phyloP scores from a whole-genome alignment of 2,329 filamentous ascomycete genomes.

The Bipolaris cookei region DNA sequence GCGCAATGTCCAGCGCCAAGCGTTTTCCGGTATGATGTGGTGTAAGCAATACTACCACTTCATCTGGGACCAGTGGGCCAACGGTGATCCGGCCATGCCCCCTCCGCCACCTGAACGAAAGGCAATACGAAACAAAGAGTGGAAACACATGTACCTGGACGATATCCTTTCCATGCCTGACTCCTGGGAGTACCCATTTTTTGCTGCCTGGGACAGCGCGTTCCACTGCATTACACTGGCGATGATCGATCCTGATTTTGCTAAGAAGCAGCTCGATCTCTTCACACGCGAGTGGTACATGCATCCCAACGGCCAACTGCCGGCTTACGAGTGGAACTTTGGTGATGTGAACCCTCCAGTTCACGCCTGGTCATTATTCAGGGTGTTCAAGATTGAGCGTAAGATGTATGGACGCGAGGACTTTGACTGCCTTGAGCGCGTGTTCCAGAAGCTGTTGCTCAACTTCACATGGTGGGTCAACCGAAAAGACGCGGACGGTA shows the following conservation, averaged over 20 bases:
- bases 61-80: constrained; percentile 97
- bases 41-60: constrained; percentile 97
- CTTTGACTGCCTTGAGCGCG: constrained; percentile 91
- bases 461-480: constrained; percentile 99
- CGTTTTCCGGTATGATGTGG: constrained; percentile 97
- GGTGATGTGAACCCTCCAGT: constrained; percentile 96
- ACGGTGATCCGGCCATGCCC: constrained; percentile 86
- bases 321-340: constrained; percentile 97
- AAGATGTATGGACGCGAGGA: constrained; percentile 96
- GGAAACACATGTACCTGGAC: constrained; percentile 94
- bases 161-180: constrained; percentile 98
- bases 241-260: constrained; percentile 97
- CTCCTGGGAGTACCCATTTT: constrained; percentile 98
- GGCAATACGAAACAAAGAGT: constrained; percentile 81
- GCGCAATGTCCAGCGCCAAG: constrained; percentile 92
- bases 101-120: constrained; percentile 83
- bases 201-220: constrained; percentile 95
- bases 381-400: constrained; percentile 96
- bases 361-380: constrained; percentile 94
- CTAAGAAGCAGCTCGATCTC: constrained; percentile 95
- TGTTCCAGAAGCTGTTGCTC: constrained; percentile 92
- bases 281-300: constrained; percentile 99
- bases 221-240: constrained; percentile 96
- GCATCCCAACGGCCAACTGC: constrained; percentile 94
- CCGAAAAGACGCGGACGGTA: constrained; percentile 89